Percentiles rank a stretch among this genome's conserved stretches.
Evolutionary conservation across 441 rosid genomes (phyloP).

Genomic region (Sinapis alba): DNA sequence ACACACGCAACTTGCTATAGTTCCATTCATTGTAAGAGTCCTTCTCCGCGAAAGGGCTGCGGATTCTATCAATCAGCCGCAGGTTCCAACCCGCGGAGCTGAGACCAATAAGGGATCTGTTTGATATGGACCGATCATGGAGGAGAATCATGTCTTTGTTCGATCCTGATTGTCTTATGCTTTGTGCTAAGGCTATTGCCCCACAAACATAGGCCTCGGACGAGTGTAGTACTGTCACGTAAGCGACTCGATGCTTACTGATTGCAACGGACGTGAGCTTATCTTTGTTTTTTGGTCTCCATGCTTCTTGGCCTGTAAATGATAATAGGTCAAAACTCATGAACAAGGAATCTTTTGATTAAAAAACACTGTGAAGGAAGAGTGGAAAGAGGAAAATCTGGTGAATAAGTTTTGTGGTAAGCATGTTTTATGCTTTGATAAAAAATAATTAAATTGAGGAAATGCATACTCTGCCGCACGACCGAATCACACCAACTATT

Average conservation of each 20-base stretch:
- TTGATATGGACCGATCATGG: constrained; percentile 51
- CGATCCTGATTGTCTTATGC: constrained; percentile 57
- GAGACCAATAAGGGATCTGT: constrained; percentile 49
- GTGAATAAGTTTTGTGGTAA: constrained; percentile 13
- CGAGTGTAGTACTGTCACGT: constrained; percentile 75
- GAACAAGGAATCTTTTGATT: not conserved
- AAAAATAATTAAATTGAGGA: not conserved
- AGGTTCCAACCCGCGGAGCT: constrained; percentile 63
- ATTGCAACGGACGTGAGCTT: not conserved
- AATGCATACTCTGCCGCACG: constrained; percentile 34
- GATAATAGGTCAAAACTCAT: not conserved
- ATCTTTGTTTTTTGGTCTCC: constrained; percentile 15
- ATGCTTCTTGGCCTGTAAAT: constrained; percentile 25
- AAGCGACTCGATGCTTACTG: constrained; percentile 44
- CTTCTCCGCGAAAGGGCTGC: constrained; percentile 53
- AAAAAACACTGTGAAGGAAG: not conserved
- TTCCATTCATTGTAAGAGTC: constrained; percentile 79
- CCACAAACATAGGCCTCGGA: constrained; percentile 79
- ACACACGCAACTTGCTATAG: constrained; percentile 69
- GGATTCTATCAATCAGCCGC: constrained; percentile 48
- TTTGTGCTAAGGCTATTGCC: constrained; percentile 74
- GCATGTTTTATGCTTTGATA: not conserved
- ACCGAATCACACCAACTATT: constrained; percentile 28
- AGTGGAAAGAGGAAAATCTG: not conserved
- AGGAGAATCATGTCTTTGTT: constrained; percentile 60